Percentiles rank a stretch among this genome's conserved stretches.
phyloP scores from a whole-genome alignment of 331 rosid genomes.

The Acacia pycnantha region DNA sequence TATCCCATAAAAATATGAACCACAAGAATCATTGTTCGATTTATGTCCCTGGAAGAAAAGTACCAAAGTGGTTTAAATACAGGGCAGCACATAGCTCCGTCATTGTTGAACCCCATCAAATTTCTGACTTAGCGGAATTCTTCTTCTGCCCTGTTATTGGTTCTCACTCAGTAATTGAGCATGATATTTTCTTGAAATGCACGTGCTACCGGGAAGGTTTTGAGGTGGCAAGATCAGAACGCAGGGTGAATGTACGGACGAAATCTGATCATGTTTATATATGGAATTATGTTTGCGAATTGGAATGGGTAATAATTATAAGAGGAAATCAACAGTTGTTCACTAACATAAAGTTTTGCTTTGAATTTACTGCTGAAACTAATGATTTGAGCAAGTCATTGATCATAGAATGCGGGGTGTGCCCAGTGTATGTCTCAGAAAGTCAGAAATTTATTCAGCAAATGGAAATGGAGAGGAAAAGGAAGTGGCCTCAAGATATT shows the following conservation, averaged over 20 bases:
- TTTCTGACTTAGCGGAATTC: neutral
- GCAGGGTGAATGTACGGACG: accelerated
- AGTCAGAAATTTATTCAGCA: neutral
- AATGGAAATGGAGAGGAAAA: neutral
- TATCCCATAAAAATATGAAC: neutral
- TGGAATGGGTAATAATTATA: neutral
- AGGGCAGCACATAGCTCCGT: neutral
- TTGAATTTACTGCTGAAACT: neutral
- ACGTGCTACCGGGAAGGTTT: neutral
- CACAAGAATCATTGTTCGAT: neutral
- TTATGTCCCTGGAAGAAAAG: neutral
- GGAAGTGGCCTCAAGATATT: neutral
- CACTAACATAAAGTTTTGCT: neutral
- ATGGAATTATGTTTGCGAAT: neutral
- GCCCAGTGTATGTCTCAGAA: neutral
- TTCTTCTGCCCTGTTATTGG: neutral
- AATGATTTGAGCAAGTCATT: neutral
- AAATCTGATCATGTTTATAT: neutral
- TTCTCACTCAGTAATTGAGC: neutral
- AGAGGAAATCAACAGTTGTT: neutral
- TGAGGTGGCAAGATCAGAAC: neutral
- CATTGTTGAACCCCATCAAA: neutral
- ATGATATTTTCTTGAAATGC: neutral
- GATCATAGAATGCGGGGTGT: neutral
- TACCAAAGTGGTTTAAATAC: neutral